phyloP scores from a whole-genome alignment of 1,284 basidiomycete species.

The Cutaneotrichosporon sp. region DNA sequence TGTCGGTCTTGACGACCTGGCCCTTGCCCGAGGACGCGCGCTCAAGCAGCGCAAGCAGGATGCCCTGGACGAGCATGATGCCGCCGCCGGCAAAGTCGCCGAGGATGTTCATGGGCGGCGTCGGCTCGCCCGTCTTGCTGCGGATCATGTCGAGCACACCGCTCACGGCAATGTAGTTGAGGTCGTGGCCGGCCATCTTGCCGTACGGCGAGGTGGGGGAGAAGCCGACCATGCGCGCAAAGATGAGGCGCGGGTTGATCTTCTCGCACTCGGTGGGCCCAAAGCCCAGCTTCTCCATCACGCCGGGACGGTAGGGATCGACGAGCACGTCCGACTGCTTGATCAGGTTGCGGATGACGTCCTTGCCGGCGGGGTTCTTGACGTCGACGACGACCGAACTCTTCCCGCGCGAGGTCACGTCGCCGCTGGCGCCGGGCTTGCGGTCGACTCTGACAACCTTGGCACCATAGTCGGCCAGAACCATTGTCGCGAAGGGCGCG shows the following conservation, averaged over 20 bases:
- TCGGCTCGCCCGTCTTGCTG: constrained; percentile 14
- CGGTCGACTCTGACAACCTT: constrained; percentile 23
- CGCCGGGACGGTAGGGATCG: constrained; percentile 27
- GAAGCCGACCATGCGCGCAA: constrained; percentile 27
- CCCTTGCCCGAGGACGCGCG: constrained; percentile 20
- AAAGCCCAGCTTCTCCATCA: constrained; percentile 25
- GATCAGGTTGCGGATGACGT: constrained; percentile 13
- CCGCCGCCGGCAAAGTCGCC: constrained; percentile 29
- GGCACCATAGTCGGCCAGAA: constrained; percentile 24
- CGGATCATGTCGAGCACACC: constrained; percentile 23
- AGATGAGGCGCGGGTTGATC: constrained; percentile 23
- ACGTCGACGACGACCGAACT: constrained; percentile 13
- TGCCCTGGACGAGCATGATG: constrained; percentile 23
- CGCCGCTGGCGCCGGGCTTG: constrained; percentile 5
- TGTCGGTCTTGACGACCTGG: constrained; percentile 25
- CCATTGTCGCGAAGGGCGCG: constrained; percentile 21
- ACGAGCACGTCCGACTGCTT: constrained; percentile 20
- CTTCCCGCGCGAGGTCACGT: constrained; percentile 21
- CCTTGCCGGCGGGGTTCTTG: constrained; percentile 14
- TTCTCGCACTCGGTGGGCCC: constrained; percentile 9
- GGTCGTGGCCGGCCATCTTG: constrained; percentile 26
- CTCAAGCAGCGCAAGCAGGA: constrained; percentile 21
- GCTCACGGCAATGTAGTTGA: constrained; percentile 26
- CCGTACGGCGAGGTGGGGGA: constrained; percentile 11
- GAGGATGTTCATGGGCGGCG: constrained; percentile 24